Conservation (phyloP, 805 yeast genomes). For the Candida nemodendra region DNA sequence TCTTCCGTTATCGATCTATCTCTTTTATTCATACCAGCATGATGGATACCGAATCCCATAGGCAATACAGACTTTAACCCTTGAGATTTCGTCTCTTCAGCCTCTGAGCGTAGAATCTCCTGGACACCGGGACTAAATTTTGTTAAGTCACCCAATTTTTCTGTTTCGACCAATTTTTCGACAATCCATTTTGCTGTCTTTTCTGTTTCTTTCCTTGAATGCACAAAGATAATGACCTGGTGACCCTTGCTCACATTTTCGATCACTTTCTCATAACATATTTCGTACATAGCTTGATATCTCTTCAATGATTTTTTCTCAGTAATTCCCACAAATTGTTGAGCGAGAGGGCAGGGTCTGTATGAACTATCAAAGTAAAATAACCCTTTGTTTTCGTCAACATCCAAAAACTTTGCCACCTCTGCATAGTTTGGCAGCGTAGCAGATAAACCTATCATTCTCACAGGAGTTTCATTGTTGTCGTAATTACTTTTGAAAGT, state of each 20-base stretch:
- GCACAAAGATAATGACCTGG: slow-evolving; percentile 89
- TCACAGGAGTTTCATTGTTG: slow-evolving; percentile 41
- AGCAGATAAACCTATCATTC: slow-evolving; percentile 88
- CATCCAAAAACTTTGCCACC: slow-evolving; percentile 79
- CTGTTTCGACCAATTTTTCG: slow-evolving; percentile 58
- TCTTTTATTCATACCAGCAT: slow-evolving; percentile 76
- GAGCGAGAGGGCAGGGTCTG: slow-evolving; percentile 91
- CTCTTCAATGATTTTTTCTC: slow-evolving; percentile 79
- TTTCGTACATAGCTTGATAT: slow-evolving; percentile 82
- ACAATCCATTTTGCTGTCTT: slow-evolving; percentile 77
- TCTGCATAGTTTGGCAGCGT: slow-evolving; percentile 87
- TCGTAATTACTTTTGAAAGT: slow-evolving; percentile 50
- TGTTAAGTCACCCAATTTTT: slow-evolving; percentile 41
- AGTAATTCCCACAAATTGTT: slow-evolving; percentile 83
- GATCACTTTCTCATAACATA: slow-evolving; percentile 76
- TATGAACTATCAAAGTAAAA: slow-evolving; percentile 81
- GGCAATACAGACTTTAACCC: slow-evolving; percentile 60
- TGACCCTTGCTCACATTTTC: slow-evolving; percentile 63
- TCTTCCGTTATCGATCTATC: slow-evolving; percentile 83
- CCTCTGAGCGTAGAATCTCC: slow-evolving; percentile 64
- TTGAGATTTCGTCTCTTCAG: slow-evolving; percentile 51
- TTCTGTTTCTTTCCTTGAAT: slow-evolving; percentile 87
- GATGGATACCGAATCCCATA: slow-evolving; percentile 84
- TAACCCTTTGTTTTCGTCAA: slow-evolving; percentile 55
- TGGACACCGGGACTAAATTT: slow-evolving; percentile 54